Percentiles rank a stretch among this genome's conserved stretches.
These are phyloP conservation scores for Novymonas esmeraldas DNA, from an alignment of 208 protist genomes.

Conservation along the genomic window DNA sequence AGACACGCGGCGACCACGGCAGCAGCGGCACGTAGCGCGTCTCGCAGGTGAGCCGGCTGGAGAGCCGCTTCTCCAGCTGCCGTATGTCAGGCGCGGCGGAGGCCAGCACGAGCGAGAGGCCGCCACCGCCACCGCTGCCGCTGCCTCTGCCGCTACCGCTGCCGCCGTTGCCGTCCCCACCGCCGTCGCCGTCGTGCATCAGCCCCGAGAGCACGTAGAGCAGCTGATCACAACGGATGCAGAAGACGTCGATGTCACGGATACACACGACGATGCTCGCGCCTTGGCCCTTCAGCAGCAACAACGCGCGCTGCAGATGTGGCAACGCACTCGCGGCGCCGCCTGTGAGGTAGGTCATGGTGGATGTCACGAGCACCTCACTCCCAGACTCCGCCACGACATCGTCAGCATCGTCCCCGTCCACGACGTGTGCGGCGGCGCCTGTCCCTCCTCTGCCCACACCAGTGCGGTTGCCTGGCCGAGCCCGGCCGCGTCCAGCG, in stretches of 20 bases:
- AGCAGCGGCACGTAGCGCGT: constrained; percentile 77
- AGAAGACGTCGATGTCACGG: constrained; percentile 75
- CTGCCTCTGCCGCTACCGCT: constrained; percentile 29
- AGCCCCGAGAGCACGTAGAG: constrained; percentile 85
- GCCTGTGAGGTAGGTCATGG: constrained; percentile 55
- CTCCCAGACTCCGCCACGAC: constrained; percentile 14
- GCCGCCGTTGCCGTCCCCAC: constrained; percentile 11
- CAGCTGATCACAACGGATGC: constrained; percentile 81
- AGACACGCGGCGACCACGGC: constrained; percentile 53
- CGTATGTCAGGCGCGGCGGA: constrained; percentile 72
- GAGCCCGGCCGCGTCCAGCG: no score
- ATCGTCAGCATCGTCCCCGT: constrained; percentile 22
- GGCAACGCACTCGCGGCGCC: constrained; percentile 73
- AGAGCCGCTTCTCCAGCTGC: constrained; percentile 83
- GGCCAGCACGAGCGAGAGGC: constrained; percentile 71
- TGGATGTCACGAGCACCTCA: constrained; percentile 53
- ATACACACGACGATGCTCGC: constrained; percentile 78
- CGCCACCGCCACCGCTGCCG: constrained; percentile 45
- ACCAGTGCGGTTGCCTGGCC: no score
- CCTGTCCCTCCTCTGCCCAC: neutral
- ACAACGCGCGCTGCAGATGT: constrained; percentile 69
- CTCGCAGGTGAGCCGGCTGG: constrained; percentile 82
- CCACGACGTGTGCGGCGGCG: neutral
- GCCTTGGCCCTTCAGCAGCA: constrained; percentile 66
- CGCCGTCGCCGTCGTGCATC: constrained; percentile 79